Conservation (phyloP, 2,329 filamentous ascomycete species). For the Alternaria angustiovoidea region DNA sequence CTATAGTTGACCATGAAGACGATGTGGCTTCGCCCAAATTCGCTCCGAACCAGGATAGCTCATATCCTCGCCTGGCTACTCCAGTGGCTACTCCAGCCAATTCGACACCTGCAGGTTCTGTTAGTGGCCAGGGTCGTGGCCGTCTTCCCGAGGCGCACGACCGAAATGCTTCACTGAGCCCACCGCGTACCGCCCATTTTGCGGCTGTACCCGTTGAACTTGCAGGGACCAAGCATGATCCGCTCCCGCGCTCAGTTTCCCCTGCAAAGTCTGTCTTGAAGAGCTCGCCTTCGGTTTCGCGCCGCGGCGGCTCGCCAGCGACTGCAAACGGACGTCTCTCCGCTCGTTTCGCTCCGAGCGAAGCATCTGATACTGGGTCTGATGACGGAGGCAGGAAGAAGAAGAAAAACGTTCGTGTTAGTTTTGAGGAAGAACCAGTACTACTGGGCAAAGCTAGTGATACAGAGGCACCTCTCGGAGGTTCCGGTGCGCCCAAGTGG, state of each 20-base stretch:
- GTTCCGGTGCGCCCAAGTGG: constrained; percentile 55
- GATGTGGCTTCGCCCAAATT: constrained; percentile 29
- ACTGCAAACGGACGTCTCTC: constrained; percentile 60
- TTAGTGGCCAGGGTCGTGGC: constrained; percentile 16
- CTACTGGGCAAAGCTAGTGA: constrained; percentile 59
- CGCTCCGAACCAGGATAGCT: constrained; percentile 35
- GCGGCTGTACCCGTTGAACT: constrained; percentile 63
- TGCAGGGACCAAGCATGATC: constrained; percentile 68
- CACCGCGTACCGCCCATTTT: constrained; percentile 74
- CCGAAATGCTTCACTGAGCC: constrained; percentile 62
- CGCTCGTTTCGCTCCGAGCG: constrained; percentile 59
- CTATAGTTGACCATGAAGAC: constrained; percentile 13
- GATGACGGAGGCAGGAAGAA: constrained; percentile 48
- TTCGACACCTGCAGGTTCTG: constrained; percentile 14
- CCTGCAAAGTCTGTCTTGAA: constrained; percentile 82
- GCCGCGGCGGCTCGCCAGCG: constrained; percentile 55
- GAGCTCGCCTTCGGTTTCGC: constrained; percentile 63
- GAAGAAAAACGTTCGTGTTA: constrained; percentile 74
- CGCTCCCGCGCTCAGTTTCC: constrained; percentile 74
- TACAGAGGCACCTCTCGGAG: constrained; percentile 28
- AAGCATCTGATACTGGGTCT: constrained; percentile 65
- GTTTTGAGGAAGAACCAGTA: constrained; percentile 76
- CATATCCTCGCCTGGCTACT: constrained; percentile 34
- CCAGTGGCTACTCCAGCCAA: constrained; percentile 22
- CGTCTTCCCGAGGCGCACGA: constrained; percentile 34